Conservation (phyloP, 139 green algal genomes). For the Coelastrella sp. region DNA sequence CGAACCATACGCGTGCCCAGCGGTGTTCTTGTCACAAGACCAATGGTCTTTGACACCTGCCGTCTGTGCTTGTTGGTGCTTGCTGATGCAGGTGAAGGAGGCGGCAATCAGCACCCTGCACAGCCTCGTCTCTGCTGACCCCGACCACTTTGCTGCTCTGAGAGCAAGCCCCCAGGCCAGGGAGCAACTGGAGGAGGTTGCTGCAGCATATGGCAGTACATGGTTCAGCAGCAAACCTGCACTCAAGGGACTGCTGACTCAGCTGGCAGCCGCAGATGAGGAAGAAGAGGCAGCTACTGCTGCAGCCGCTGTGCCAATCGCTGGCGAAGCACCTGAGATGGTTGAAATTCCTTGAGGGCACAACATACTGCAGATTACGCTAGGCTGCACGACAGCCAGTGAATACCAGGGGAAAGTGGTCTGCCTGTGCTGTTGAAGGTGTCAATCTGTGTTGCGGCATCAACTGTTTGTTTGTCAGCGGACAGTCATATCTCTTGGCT, state of each 20-base stretch:
- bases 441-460: too few species aligned
- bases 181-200: not conserved
- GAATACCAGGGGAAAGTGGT: too few species aligned
- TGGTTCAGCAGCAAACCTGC: constrained; percentile 29
- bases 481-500: too few species aligned
- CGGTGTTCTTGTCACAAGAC: not conserved
- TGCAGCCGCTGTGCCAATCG: constrained; percentile 14
- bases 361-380: not conserved
- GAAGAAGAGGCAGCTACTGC: constrained; percentile 17
- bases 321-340: constrained; percentile 20
- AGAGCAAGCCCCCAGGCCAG: not conserved
- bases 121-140: not conserved
- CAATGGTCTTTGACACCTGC: not conserved
- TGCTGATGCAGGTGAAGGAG: constrained; percentile 13
- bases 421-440: too few species aligned
- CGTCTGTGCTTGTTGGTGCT: not conserved
- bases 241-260: not conserved
- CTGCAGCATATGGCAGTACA: not conserved
- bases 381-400: not conserved
- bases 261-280: constrained; percentile 6
- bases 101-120: constrained; percentile 13
- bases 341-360: constrained; percentile 7
- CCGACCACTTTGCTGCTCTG: not conserved
- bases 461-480: too few species aligned
- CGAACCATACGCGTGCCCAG: not conserved